Evolutionary conservation across 2,329 filamentous ascomycete species (phyloP).

Genomic region (Fusarium falciforme): DNA sequence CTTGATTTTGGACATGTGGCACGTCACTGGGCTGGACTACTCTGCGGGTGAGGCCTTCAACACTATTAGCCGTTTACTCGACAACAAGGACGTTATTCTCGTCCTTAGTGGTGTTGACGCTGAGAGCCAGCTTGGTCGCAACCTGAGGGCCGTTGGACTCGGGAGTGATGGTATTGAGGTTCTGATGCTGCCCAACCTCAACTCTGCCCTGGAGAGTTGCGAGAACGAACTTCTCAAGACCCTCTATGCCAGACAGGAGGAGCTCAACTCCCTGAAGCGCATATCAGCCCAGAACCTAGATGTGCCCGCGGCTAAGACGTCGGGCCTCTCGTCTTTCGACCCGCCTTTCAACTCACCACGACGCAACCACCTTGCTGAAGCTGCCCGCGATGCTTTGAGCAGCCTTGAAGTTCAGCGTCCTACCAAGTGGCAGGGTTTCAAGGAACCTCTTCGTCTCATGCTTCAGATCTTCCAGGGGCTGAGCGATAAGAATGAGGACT

Average conservation of each 20-base stretch:
- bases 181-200: conserved; percentile 86
- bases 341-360: conserved; percentile 80
- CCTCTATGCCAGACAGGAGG: conserved; percentile 78
- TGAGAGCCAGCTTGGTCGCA: conserved; percentile 79
- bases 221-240: conserved; percentile 93
- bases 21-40: conserved; percentile 94
- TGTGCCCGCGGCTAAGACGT: conserved; percentile 55
- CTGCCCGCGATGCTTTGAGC: conserved; percentile 79
- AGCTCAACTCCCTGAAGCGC: conserved; percentile 60
- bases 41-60: conserved; percentile 96
- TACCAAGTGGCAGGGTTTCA: conserved; percentile 84
- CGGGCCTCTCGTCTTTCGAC: conserved; percentile 50
- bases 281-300: conserved; percentile 58
- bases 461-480: conserved; percentile 95
- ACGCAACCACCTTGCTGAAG: conserved; percentile 79
- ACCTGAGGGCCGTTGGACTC: conserved; percentile 85
- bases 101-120: conserved; percentile 86
- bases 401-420: conserved; percentile 70
- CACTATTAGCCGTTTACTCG: conserved; percentile 86
- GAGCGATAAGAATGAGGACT: conserved; percentile 88
- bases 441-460: conserved; percentile 90
- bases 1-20: conserved; percentile 86
- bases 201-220: conserved; percentile 92
- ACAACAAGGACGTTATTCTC: conserved; percentile 81
- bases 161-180: conserved; percentile 79